Percentiles rank a stretch among this genome's conserved stretches.
Evolutionary conservation across 208 protist genomes (phyloP).

Genomic region (Acanthamoeba triangularis): DNA sequence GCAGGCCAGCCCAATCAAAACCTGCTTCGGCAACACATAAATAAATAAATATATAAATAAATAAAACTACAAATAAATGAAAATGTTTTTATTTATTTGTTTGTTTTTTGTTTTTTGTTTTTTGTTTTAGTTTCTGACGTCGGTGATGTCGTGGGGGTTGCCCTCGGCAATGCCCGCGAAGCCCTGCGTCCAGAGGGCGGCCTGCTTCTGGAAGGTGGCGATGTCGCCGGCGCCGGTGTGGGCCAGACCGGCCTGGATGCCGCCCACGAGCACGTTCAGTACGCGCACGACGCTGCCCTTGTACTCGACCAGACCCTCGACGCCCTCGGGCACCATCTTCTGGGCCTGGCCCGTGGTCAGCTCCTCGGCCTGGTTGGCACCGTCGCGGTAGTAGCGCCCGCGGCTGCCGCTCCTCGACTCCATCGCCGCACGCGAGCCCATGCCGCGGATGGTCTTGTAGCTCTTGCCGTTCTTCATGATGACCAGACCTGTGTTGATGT

Average conservation of each 20-base stretch:
- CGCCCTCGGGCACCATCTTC: slow-evolving; percentile 84
- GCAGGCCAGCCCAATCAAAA: neutral
- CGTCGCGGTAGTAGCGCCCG: slow-evolving; percentile 72
- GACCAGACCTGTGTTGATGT: slow-evolving; percentile 7
- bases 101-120: neutral
- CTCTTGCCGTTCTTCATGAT: slow-evolving; percentile 87
- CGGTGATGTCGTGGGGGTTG: slow-evolving; percentile 60
- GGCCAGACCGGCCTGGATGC: slow-evolving; percentile 82
- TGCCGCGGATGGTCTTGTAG: slow-evolving; percentile 97
- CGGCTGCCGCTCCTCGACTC: slow-evolving; percentile 86
- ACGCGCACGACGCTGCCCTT: slow-evolving; percentile 81
- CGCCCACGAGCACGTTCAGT: slow-evolving; percentile 77
- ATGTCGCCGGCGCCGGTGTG: slow-evolving; percentile 63
- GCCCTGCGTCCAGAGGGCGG: slow-evolving; percentile 45
- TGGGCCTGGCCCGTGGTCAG: slow-evolving; percentile 78
- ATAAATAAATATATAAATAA: no score
- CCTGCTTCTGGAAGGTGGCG: slow-evolving; percentile 43
- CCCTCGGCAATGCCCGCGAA: slow-evolving; percentile 43
- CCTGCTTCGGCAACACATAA: neutral
- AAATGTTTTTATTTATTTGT: neutral
- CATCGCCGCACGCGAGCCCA: slow-evolving; percentile 98
- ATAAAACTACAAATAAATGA: no score
- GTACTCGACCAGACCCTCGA: slow-evolving; percentile 82
- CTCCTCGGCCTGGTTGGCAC: slow-evolving; percentile 78
- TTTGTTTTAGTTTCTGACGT: slow-evolving; percentile 21